phyloP scores from a whole-genome alignment of 2,329 filamentous ascomycete genomes.

The Fusarium anthophilum region DNA sequence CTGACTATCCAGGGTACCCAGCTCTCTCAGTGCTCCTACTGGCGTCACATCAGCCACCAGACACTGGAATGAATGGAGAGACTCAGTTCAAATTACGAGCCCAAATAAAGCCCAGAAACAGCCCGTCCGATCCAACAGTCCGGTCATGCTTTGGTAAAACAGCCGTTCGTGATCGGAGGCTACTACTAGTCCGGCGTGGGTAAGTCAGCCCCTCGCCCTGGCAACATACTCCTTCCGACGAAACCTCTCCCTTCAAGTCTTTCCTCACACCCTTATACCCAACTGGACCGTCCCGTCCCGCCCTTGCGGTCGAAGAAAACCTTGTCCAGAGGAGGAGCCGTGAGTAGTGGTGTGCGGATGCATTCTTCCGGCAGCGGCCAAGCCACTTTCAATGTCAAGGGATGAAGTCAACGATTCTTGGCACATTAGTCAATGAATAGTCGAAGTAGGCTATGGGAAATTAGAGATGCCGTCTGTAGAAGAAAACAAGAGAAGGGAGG shows the following conservation, averaged over 20 bases:
- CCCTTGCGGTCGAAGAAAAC: conserved; percentile 4
- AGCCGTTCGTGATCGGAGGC: background rate
- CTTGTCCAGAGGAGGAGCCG: background rate
- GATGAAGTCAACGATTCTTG: conserved; percentile 17
- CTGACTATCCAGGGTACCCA: background rate
- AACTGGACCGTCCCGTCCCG: conserved; percentile 31
- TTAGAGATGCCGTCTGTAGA: conserved; percentile 1
- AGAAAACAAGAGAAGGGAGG: conserved; percentile 5
- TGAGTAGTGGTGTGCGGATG: background rate
- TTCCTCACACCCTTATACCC: background rate
- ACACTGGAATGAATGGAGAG: conserved; percentile 23
- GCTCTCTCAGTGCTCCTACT: background rate
- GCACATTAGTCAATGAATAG: conserved; percentile 13
- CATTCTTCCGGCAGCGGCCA: conserved; percentile 1
- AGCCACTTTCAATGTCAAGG: conserved; percentile 3
- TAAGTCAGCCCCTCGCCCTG: background rate
- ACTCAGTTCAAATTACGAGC: conserved; percentile 2
- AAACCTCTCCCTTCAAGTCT: background rate
- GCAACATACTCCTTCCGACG: background rate
- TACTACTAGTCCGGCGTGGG: background rate
- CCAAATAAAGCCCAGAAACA: conserved; percentile 3
- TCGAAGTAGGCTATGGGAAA: background rate
- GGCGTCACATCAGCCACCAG: background rate
- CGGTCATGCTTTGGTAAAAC: background rate
- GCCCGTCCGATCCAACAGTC: background rate